phyloP scores from a whole-genome alignment of 2,329 filamentous ascomycete genomes.

The Pestalotiopsis sp. region DNA sequence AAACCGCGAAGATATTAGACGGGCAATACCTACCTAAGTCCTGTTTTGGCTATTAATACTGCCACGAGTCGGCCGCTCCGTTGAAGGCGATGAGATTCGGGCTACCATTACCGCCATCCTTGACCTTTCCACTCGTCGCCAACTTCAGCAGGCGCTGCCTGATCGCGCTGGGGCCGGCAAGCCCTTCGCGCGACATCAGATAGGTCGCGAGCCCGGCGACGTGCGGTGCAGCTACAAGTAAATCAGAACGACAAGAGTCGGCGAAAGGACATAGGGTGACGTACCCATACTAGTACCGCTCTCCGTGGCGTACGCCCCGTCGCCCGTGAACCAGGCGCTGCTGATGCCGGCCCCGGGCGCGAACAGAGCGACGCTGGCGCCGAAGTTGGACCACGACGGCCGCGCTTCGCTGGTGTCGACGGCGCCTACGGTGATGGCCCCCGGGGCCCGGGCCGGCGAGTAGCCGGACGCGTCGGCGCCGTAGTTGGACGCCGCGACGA shows the following conservation, averaged over 20 bases:
- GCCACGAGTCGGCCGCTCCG: slow-evolving; percentile 17
- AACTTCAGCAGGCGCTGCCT: slow-evolving; percentile 21
- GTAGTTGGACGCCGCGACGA: slow-evolving; percentile 30
- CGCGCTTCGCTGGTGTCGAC: slow-evolving; percentile 25
- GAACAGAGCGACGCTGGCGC: slow-evolving; percentile 28
- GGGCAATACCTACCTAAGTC: background rate
- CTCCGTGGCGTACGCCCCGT: slow-evolving; percentile 20
- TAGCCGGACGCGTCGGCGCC: slow-evolving; percentile 25
- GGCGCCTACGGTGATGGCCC: slow-evolving; percentile 29
- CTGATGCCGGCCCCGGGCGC: slow-evolving; percentile 28
- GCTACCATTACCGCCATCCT: slow-evolving; percentile 22
- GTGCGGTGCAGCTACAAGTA: slow-evolving; percentile 24
- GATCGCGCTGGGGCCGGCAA: slow-evolving; percentile 20
- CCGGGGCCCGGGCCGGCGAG: slow-evolving; percentile 26
- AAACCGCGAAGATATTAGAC: too few species aligned
- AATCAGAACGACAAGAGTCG: background rate
- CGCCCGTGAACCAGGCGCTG: slow-evolving; percentile 24
- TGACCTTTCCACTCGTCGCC: slow-evolving; percentile 24
- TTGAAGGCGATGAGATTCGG: slow-evolving; percentile 31
- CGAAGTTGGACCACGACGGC: slow-evolving; percentile 28
- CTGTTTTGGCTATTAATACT: background rate
- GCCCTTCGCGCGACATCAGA: slow-evolving; percentile 26
- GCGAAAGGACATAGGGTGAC: background rate
- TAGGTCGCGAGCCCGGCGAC: slow-evolving; percentile 30
- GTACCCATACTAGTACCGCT: slow-evolving; percentile 30